A percentile compares a stretch with the other conserved stretches of the same genome.
These are phyloP conservation scores for Clonostachys sp. DNA, from an alignment of 2,329 filamentous ascomycete species.

Conservation along the genomic window DNA sequence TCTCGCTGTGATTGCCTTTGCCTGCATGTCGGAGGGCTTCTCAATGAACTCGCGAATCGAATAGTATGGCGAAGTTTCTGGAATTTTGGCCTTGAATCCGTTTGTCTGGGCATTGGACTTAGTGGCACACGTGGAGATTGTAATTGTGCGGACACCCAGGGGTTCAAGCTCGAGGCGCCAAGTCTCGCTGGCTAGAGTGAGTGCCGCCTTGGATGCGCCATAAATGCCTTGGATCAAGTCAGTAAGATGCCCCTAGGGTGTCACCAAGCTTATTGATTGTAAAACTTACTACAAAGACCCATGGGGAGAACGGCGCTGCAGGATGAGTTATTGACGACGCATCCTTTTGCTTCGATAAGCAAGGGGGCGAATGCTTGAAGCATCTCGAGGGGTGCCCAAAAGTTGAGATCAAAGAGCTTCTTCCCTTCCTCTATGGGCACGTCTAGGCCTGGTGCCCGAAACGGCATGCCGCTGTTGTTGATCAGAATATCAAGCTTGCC, in stretches of 20 bases:
- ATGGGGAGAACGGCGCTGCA: no score
- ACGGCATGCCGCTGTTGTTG: slow-evolving; percentile 11
- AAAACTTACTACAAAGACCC: no score
- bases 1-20: no score
- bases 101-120: no score
- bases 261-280: no score
- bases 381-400: not conserved
- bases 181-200: slow-evolving; percentile 7
- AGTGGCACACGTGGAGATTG: slow-evolving; percentile 5
- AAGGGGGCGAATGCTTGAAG: not conserved
- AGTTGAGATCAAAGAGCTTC: slow-evolving; percentile 1
- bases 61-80: no score
- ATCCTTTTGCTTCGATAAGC: not conserved
- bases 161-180: slow-evolving; percentile 11
- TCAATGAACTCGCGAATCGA: no score
- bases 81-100: no score
- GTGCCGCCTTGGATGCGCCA: slow-evolving; percentile 2
- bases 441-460: slow-evolving; percentile 12
- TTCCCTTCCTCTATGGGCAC: slow-evolving; percentile 5
- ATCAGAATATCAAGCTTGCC: slow-evolving; percentile 12
- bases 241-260: no score
- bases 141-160: slow-evolving; percentile 11
- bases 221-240: no score
- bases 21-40: no score
- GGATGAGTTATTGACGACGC: not conserved